Evolutionary conservation across 2,329 filamentous ascomycete genomes (phyloP).

Genomic region (Pyrenochaeta sp.): DNA sequence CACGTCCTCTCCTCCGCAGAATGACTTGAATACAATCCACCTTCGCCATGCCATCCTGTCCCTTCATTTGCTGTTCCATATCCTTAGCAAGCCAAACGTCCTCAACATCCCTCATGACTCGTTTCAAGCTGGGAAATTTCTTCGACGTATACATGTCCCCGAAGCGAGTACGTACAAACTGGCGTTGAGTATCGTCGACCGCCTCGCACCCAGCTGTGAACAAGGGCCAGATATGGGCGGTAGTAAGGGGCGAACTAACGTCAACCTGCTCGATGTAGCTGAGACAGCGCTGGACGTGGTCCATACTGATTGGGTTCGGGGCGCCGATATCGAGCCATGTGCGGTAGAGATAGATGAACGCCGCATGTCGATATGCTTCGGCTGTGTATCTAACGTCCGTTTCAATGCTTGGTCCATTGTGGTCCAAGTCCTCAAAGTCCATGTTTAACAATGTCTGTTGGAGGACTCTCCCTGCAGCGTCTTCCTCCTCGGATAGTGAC

Average conservation of each 20-base stretch:
- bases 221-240: slow-evolving; percentile 44
- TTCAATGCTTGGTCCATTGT: neutral
- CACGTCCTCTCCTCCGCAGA: slow-evolving; percentile 30
- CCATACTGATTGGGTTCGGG: slow-evolving; percentile 39
- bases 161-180: slow-evolving; percentile 38
- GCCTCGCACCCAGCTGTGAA: slow-evolving; percentile 44
- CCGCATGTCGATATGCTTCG: slow-evolving; percentile 42
- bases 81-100: slow-evolving; percentile 43
- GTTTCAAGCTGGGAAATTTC: slow-evolving; percentile 34
- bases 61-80: slow-evolving; percentile 28
- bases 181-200: slow-evolving; percentile 26
- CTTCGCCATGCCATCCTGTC: slow-evolving; percentile 35
- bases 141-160: slow-evolving; percentile 32
- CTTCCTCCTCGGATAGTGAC: slow-evolving; percentile 27
- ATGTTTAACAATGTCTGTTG: slow-evolving; percentile 29
- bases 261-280: slow-evolving; percentile 23
- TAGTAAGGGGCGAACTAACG: slow-evolving; percentile 32
- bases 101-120: slow-evolving; percentile 40
- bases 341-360: slow-evolving; percentile 46
- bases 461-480: slow-evolving; percentile 24
- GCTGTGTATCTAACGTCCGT: slow-evolving; percentile 33
- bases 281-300: slow-evolving; percentile 39
- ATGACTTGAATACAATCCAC: slow-evolving; percentile 47
- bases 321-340: slow-evolving; percentile 43
- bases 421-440: slow-evolving; percentile 19